Evolutionary conservation across 139 green algal species (phyloP), one percentile per base, ranked within the genome.

Genomic region (Coelastrella sp.): DNA sequence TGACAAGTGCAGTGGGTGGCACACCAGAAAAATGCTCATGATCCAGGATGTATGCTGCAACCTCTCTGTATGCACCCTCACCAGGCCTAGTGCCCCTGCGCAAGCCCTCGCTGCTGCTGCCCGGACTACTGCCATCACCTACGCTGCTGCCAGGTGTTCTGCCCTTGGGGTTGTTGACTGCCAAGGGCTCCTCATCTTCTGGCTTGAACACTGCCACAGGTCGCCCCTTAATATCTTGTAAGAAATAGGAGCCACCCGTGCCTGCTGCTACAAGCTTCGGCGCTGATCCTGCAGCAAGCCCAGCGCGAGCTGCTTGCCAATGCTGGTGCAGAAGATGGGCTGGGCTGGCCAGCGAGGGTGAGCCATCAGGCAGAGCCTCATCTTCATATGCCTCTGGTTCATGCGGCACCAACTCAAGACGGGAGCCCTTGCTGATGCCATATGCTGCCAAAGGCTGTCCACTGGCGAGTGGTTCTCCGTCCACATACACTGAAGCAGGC

Each of bases 171-270:
- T 98, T 98, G 90, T 97, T 97, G 40, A 75, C 57, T 8, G 91
- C 93, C 2, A 91, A 59, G 0, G 95, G 95, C 87, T 98, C 95
- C 89, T 98, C 95, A 74, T 98, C 95, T 38, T 88, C 83, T 3
- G 95, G 95, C 88, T 98, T 98, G 87, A 98, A 94, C 23, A 98
- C 94, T 8, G 92, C 94, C n/a, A 96, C 89, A 23, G 76, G 85
- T 5, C 88, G 34, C 30, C 91, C 88, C 5, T 84, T 32, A 3
- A 66, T 41, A 67, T 87, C 85, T 51, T 84, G 73, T 43, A 94
- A 85, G 62, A 92, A 89, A 75, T 94, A 95, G 30, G 79, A 84
- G 17, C 91, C 91, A 23, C 91, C 93, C n/a, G 89, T 94, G 32
- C 94, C 94, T 15, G 87, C 84, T 3, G 79, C 30, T 23, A 91